Evolutionary conservation across 495 filamentous ascomycete species (phyloP), one percentile per base, ranked within the genome.

Genomic region (Zalerion maritima): DNA sequence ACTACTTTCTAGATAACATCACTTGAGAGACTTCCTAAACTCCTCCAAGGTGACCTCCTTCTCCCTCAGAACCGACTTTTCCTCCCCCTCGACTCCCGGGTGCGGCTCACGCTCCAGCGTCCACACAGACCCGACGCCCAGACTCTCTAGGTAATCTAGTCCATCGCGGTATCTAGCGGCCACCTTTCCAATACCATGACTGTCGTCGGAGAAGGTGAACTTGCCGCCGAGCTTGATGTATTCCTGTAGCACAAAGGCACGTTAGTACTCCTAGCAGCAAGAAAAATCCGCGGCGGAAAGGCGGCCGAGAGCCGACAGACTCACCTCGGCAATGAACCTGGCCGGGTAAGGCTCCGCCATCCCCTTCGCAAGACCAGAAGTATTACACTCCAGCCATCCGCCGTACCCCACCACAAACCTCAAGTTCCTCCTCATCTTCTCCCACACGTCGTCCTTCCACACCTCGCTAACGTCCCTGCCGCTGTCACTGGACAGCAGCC

Each of bases 141-240:
- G 34, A 12, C 41, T 46, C 19, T 57, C 42, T 7, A 73, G 41
- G 46, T 64, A 92, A 0, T 69, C 58, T n/a, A 69, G 48, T 7
- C 64, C 71, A 28, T 46, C 47, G 11, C 9, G 18, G 42, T 61
- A 65, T 32, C 61, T 60, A 34, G 74, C 64, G 25, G 69, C 78
- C 3, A 96, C 65, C 50, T 96, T 84, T 6, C 67, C 75, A 34
- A 82, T 62, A 15, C 77, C 73, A 49, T 96, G 87, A 44, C 83
- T 87, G 47, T 96, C 87, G 50, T 96, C 87, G 3, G 81, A 89
- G 21, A 96, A 55, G 31, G 79, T 83, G 42, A 93, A 89, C 28
- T 65, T 62, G 12, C 87, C 87, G n/a, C 78, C 78, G 27, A 73
- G 57, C 5, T 50, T 28, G 22, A 60, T 18, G 53, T 56, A 66